A percentile compares a stretch with the other conserved stretches of the same genome.
These are phyloP conservation scores for Scutellaria minor DNA, from an alignment of 257 asterid genomes.

Conservation along the genomic window DNA sequence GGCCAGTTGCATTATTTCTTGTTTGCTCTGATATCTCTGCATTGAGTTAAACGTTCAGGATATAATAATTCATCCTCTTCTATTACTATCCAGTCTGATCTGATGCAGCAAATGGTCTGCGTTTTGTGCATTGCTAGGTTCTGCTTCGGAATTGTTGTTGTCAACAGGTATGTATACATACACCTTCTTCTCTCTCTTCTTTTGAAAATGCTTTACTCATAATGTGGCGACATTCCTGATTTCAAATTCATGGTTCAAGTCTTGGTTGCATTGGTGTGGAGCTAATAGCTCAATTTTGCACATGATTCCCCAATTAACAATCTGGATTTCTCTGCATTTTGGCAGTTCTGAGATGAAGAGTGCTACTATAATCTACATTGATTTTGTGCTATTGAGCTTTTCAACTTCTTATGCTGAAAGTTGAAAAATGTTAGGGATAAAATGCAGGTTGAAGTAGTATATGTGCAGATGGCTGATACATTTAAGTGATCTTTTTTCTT, in stretches of 20 bases:
- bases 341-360: not conserved
- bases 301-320: not conserved
- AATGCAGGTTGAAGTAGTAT: constrained; percentile 2
- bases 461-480: not conserved
- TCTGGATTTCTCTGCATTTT: not conserved
- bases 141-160: constrained; percentile 56
- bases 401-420: too few relatives aligned
- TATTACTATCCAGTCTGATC: too few relatives aligned
- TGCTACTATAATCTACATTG: not conserved
- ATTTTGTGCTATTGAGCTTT: not conserved
- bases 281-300: too few relatives aligned
- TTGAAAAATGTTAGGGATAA: not conserved
- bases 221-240: not conserved
- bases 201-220: not conserved
- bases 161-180: constrained; percentile 48
- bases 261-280: not conserved
- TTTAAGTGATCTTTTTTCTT: not conserved
- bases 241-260: not conserved
- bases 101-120: constrained; percentile 35
- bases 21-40: too few relatives aligned
- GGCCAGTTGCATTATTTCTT: too few relatives aligned
- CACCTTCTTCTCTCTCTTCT: not conserved
- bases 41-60: too few relatives aligned
- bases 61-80: too few relatives aligned
- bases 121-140: constrained; percentile 64